Base-by-base conservation (phyloP, 495 filamentous ascomycete genomes). In the Venustampulla echinocandica region DNA sequence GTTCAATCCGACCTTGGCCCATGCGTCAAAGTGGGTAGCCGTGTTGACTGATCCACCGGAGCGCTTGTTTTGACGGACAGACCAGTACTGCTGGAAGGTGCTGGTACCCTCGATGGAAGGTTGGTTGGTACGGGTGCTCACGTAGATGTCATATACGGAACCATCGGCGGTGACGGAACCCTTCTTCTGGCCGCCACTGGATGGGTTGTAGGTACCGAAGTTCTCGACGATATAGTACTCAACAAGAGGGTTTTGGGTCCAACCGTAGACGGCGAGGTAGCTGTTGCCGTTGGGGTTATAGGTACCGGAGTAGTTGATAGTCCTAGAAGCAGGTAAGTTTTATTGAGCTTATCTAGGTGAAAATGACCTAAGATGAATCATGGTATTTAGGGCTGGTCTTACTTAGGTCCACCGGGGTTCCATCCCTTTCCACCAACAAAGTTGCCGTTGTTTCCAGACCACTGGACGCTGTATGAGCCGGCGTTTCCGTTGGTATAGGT, bases 161-260 rank as follows among this genome's bases (percentile, higher is more conserved):
- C 81, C 82, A 62, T 85, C 82, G 28, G 60, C 67, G 27, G 59
- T 61, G 32, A 84, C 61, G 18, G 65, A 74, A 41, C 80, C 81
- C 53, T 71, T 71, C 14, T 64, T 66, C 20, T 65, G 69, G 22
- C 57, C 62, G 34, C 58, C 67, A 27, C 28, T 22, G 17, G 19
- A 34, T 19, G 76, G 76, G 66, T 77, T 70, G 67, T 76, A 76
- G 32, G 64, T 64, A 49, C 74, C 73, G 59, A 64, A 75, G 15
- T 60, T 54, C 59, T 79, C 74, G 46, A 77, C 64, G 42, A 80
- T 65, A 64, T 80, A 80, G 71, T 79, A 80, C 62, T 80, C 76
- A 58, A 77, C 61, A 36, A 77, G 70, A 14, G 76, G 76, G 64
- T 65, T 69, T 6, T 49, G 56, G 27, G 73, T 76, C 76, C 76